Evolutionary conservation across 805 yeast species (phyloP).

Genomic region (Metschnikowia reukaufii): DNA sequence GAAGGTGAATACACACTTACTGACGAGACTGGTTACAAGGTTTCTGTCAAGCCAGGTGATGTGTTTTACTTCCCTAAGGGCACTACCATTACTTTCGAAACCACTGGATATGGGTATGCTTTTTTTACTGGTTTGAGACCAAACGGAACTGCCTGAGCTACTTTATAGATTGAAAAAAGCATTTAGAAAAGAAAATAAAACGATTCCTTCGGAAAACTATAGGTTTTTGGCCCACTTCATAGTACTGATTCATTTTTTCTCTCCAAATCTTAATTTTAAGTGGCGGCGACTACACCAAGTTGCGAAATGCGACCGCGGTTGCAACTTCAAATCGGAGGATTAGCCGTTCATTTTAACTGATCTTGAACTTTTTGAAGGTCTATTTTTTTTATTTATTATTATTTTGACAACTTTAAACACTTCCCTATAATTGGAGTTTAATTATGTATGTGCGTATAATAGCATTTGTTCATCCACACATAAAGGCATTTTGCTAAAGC

Average conservation of each 20-base stretch:
- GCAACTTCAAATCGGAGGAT: no score
- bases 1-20: conserved; percentile 62
- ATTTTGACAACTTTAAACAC: no score
- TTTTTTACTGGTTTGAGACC: conserved; percentile 64
- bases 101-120: conserved; percentile 65
- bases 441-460: no score
- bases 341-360: no score
- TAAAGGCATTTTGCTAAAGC: no score
- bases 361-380: no score
- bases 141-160: conserved; percentile 22
- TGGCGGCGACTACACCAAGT: background rate
- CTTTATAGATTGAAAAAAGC: background rate
- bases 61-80: conserved; percentile 67
- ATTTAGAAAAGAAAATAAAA: background rate
- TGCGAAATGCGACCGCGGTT: background rate
- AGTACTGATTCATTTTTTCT: background rate
- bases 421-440: no score
- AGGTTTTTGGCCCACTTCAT: no score
- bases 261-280: background rate
- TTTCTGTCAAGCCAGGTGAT: conserved; percentile 62
- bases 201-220: no score
- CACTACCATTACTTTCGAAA: conserved; percentile 57
- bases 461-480: no score
- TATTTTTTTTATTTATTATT: no score
- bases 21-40: conserved; percentile 64